These are phyloP conservation scores for Beauveria bassiana DNA, from an alignment of 2,329 filamentous ascomycete genomes.

Conservation along the genomic window DNA sequence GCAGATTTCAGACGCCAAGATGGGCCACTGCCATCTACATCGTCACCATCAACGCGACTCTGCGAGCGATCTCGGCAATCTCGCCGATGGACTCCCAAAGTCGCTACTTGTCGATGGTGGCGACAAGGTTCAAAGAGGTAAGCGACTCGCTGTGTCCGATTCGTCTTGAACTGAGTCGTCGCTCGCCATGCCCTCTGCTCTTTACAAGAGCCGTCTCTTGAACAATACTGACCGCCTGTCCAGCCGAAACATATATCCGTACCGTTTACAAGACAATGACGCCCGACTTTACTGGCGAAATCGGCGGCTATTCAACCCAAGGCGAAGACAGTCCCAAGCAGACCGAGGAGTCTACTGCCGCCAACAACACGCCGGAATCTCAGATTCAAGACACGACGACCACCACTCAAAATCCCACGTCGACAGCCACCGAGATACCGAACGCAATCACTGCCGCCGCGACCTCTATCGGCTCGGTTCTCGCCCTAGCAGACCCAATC, in stretches of 20 bases:
- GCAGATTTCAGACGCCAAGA: slow-evolving; percentile 3
- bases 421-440: slow-evolving; percentile 15
- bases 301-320: slow-evolving; percentile 32
- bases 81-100: background rate
- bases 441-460: slow-evolving; percentile 18
- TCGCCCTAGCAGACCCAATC: slow-evolving; percentile 11
- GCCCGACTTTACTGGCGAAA: slow-evolving; percentile 32
- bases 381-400: background rate
- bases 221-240: background rate
- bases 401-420: slow-evolving; percentile 14
- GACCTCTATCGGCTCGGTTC: slow-evolving; percentile 19
- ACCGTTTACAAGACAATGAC: slow-evolving; percentile 36
- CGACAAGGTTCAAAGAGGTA: background rate
- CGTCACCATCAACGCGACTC: slow-evolving; percentile 8
- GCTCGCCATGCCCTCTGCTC: background rate
- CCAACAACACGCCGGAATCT: slow-evolving; percentile 1
- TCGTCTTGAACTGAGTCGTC: background rate
- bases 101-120: background rate
- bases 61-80: background rate
- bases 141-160: background rate
- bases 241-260: slow-evolving; percentile 15
- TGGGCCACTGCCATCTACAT: slow-evolving; percentile 11
- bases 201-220: background rate
- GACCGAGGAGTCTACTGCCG: slow-evolving; percentile 9
- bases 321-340: slow-evolving; percentile 11